Percentiles rank a stretch among this genome's conserved stretches.
Conservation (phyloP, 1,139 yeast species). For the Entelexis paramagnoliae region DNA sequence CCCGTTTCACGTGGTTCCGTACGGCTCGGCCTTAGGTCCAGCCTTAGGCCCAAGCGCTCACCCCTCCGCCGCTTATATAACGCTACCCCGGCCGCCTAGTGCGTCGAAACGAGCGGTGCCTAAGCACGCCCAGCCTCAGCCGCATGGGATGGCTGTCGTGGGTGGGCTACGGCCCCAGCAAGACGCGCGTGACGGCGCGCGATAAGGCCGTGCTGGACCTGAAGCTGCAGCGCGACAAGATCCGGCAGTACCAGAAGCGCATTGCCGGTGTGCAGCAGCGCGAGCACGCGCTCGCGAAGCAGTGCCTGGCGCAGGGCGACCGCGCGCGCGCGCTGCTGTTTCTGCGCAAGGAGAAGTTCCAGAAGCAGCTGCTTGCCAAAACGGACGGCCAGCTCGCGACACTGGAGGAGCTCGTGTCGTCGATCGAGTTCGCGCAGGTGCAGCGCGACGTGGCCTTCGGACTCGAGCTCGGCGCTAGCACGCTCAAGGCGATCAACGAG, state of each 20-base stretch:
- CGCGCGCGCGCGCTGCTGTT: constrained; percentile 57
- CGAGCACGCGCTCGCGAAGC: constrained; percentile 50
- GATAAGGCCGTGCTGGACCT: constrained; percentile 79
- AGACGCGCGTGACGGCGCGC: constrained; percentile 54
- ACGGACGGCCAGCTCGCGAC: constrained; percentile 72
- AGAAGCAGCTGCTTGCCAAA: constrained; percentile 53
- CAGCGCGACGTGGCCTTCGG: constrained; percentile 80
- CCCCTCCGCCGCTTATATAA: too few species aligned
- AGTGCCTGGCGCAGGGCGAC: constrained; percentile 46
- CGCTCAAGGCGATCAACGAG: constrained; percentile 59
- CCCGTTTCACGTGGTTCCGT: too few species aligned
- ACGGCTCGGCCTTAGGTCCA: too few species aligned
- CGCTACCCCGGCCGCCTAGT: too few species aligned
- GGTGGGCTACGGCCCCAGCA: constrained; percentile 18
- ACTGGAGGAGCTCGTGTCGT: constrained; percentile 42
- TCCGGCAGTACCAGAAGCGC: constrained; percentile 61
- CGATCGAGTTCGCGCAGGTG: constrained; percentile 78
- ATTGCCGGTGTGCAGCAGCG: constrained; percentile 46
- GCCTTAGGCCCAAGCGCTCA: too few species aligned
- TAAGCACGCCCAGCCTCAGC: neutral
- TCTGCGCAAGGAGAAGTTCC: constrained; percentile 70
- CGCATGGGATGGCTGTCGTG: constrained; percentile 22
- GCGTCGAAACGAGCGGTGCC: too few species aligned
- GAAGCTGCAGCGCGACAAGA: constrained; percentile 77
- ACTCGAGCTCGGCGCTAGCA: constrained; percentile 65